A percentile compares a stretch with the other conserved stretches of the same genome.
These are phyloP conservation scores for Lyophyllum decastes DNA, from an alignment of 768 basidiomycete species.

Conservation along the genomic window DNA sequence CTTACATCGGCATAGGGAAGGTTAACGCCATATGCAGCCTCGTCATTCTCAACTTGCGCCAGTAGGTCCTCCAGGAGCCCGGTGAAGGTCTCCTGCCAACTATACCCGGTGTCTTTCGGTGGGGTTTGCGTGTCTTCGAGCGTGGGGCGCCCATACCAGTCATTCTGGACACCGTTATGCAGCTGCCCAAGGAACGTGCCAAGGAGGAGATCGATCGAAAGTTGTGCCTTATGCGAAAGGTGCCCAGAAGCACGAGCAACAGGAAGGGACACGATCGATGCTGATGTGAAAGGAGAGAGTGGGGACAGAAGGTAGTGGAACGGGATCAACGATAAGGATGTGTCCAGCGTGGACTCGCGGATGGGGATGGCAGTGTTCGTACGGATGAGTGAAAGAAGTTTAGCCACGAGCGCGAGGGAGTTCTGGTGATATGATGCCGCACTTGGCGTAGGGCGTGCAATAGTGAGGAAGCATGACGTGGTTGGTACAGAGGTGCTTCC, in stretches of 20 bases:
- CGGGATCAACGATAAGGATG: constrained; percentile 43
- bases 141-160: constrained; percentile 66
- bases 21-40: constrained; percentile 19
- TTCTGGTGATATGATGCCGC: constrained; percentile 31
- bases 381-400: constrained; percentile 43
- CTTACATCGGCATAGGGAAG: constrained; percentile 48
- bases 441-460: constrained; percentile 19
- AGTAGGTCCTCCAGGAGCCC: constrained; percentile 57
- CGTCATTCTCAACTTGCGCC: constrained; percentile 35
- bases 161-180: constrained; percentile 70
- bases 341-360: constrained; percentile 49
- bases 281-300: constrained; percentile 35
- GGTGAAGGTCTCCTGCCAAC: constrained; percentile 79
- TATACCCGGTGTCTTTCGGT: constrained; percentile 48
- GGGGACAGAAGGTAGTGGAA: constrained; percentile 55
- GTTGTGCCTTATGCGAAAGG: constrained; percentile 37
- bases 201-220: constrained; percentile 58
- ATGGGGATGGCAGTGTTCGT: constrained; percentile 51
- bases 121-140: constrained; percentile 17
- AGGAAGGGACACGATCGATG: constrained; percentile 37
- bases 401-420: constrained; percentile 36
- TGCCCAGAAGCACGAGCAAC: constrained; percentile 35
- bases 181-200: constrained; percentile 62
- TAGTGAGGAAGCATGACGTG: constrained; percentile 30
- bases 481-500: constrained; percentile 6